phyloP scores from a whole-genome alignment of 2,329 filamentous ascomycete species.

The Colletotrichum tanaceti region DNA sequence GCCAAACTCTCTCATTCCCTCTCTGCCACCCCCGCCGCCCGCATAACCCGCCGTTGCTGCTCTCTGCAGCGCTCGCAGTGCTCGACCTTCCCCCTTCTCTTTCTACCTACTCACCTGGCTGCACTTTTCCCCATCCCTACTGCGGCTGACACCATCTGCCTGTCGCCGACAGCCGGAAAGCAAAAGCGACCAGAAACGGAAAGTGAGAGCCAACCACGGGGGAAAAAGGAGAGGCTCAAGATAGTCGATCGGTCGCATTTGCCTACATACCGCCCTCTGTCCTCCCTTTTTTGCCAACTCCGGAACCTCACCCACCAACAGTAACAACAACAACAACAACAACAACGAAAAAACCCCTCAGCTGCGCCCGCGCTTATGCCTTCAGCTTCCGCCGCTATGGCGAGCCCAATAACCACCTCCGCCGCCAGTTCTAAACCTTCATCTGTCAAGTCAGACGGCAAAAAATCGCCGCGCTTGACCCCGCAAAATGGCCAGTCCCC shows the following conservation, averaged over 20 bases:
- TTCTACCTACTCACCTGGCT: constrained; percentile 7
- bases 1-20: constrained; percentile 10
- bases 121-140: constrained; percentile 5
- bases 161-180: constrained; percentile 28
- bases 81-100: not conserved
- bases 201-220: constrained; percentile 7
- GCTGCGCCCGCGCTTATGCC: constrained; percentile 32
- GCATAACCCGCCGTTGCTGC: constrained; percentile 33
- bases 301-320: constrained; percentile 10
- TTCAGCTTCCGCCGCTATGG: constrained; percentile 38
- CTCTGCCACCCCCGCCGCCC: constrained; percentile 19
- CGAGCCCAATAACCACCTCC: constrained; percentile 46
- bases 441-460: constrained; percentile 59
- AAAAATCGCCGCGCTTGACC: constrained; percentile 52
- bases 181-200: constrained; percentile 1
- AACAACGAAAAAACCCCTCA: constrained; percentile 6
- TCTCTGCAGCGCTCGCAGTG: constrained; percentile 13
- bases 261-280: constrained; percentile 32
- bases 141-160: constrained; percentile 34
- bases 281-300: constrained; percentile 18
- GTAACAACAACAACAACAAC: constrained; percentile 15
- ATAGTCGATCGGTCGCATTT: constrained; percentile 23
- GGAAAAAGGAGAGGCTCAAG: constrained; percentile 14
- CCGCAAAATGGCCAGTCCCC: constrained; percentile 53
- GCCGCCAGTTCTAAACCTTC: constrained; percentile 61